Percentiles rank a stretch among this genome's conserved stretches.
phyloP scores from a whole-genome alignment of 345 rosid species.

The Nasturtium officinale region DNA sequence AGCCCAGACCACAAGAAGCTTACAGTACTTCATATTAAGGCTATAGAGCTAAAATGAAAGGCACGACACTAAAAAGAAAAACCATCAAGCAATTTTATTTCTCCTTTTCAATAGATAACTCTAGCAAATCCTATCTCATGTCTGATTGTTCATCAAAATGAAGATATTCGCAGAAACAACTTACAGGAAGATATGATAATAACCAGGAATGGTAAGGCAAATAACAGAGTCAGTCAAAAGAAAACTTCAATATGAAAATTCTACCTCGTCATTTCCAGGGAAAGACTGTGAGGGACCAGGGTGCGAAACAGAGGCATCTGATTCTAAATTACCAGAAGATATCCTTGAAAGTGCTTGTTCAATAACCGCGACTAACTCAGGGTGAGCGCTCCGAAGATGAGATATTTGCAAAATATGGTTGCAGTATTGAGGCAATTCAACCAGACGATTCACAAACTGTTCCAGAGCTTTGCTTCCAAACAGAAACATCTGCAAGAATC shows the following conservation, averaged over 20 bases:
- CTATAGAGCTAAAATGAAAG: conserved; percentile 9
- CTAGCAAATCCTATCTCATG: neutral
- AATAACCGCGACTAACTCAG: conserved; percentile 85
- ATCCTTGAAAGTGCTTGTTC: conserved; percentile 83
- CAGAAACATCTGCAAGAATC: conserved; percentile 77
- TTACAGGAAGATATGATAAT: neutral
- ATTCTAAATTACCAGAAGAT: conserved; percentile 76
- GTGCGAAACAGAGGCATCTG: conserved; percentile 61
- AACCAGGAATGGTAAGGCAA: conserved; percentile 13
- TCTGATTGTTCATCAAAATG: neutral
- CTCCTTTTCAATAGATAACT: conserved; percentile 1
- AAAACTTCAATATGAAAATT: neutral
- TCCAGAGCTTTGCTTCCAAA: conserved; percentile 96
- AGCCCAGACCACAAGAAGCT: conserved; percentile 11
- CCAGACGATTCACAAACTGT: conserved; percentile 91
- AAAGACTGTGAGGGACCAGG: conserved; percentile 52
- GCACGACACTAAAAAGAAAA: conserved; percentile 19
- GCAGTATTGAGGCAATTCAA: conserved; percentile 99
- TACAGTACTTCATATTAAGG: conserved; percentile 13
- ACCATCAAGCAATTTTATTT: neutral
- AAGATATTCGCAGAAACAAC: neutral
- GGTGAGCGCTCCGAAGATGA: conserved; percentile 79
- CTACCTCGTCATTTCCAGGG: conserved; percentile 74
- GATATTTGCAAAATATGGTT: conserved; percentile 97
- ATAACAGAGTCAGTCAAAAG: neutral